Base-by-base conservation (phyloP, 139 green algal species). In the Chlorella sp. region DNA sequence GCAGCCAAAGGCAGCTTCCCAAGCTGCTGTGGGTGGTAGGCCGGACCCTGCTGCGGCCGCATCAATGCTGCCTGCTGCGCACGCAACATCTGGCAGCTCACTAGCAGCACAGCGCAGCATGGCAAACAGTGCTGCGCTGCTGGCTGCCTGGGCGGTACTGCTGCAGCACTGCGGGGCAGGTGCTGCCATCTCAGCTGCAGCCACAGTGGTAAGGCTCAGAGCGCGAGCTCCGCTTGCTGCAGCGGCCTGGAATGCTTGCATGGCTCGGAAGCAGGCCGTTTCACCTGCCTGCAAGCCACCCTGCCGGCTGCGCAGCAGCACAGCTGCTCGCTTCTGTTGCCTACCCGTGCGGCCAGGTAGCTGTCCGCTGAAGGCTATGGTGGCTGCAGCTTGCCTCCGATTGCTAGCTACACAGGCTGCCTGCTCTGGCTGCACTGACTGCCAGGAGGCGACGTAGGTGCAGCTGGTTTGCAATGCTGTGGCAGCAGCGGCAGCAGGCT, bases 71-170 rank as follows among this genome's bases (percentile, higher is more conserved):
- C 62, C 13, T 2, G 34, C 70, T 44, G 47, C 23, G 44, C 26
- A 79, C 41, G 21, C 41, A 0, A 57, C 38, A 7, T 21, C 73
- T 0, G 73, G 67, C 70, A 51, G 73, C 28, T 84, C 83, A 57
- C 20, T 57, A 25, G 74, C 71, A 26, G n/a, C 74, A 15, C 82
- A 81, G 44, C 51, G 82, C 70, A 87, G 82, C 82, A 82, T 67
- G 17, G 70, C 71, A 26, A 41, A 25, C 16, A 85, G 47, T 9
- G 68, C 47, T n/a, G 65, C 80, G 44, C 44, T 65, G 44, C 34
- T 51, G 2, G 65, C 34, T 39, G 70, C 41, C 26, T 0, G 11
- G 13, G 51, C 51, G 18, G 51, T 4, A 60, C 51, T 60, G 51
- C 51, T 21, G 51, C 51, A 23, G 3, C 12, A 60, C 51, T 23